Percentiles rank a stretch among this genome's conserved stretches.
Evolutionary conservation across 306 rosid genomes (phyloP).

Genomic region (Dryas octopetala): DNA sequence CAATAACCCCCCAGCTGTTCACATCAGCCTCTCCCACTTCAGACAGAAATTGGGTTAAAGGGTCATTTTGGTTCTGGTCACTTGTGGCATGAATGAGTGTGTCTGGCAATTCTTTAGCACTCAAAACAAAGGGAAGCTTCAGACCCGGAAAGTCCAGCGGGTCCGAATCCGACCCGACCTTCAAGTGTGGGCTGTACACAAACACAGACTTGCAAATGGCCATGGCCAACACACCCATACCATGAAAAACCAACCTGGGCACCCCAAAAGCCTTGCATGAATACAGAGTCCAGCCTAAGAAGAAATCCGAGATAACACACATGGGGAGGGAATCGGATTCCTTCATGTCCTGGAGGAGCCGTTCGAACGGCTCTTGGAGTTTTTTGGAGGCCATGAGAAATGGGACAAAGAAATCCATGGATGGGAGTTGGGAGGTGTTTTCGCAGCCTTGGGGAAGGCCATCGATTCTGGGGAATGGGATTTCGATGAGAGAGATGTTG

Average conservation of each 20-base stretch:
- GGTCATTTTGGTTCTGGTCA: background rate
- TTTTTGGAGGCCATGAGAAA: constrained; percentile 28
- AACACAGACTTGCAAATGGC: constrained; percentile 29
- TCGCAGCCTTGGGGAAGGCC: constrained; percentile 37
- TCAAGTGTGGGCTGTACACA: background rate
- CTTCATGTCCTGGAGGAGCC: constrained; percentile 16
- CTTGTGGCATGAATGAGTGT: constrained; percentile 8
- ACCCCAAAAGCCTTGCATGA: constrained; percentile 25
- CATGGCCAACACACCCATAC: constrained; percentile 35
- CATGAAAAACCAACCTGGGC: constrained; percentile 31
- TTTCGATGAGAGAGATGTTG: constrained; percentile 11
- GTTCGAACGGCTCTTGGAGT: constrained; percentile 27
- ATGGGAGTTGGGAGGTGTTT: constrained; percentile 25
- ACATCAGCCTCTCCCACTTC: constrained; percentile 20
- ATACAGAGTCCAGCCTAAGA: constrained; percentile 32
- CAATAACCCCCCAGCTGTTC: constrained; percentile 35
- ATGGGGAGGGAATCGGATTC: constrained; percentile 13
- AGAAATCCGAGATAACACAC: constrained; percentile 36
- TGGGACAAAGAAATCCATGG: background rate
- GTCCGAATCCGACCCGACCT: background rate
- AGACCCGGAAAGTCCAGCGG: constrained; percentile 19
- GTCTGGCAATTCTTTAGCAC: constrained; percentile 15
- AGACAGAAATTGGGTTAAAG: background rate
- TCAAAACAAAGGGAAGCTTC: constrained; percentile 14
- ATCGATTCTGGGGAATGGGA: constrained; percentile 28